Evolutionary conservation across 176 grass and related monocot genomes (phyloP), one percentile per base, ranked within the genome.

Genomic region (Rhipidocladum racemiflorum): DNA sequence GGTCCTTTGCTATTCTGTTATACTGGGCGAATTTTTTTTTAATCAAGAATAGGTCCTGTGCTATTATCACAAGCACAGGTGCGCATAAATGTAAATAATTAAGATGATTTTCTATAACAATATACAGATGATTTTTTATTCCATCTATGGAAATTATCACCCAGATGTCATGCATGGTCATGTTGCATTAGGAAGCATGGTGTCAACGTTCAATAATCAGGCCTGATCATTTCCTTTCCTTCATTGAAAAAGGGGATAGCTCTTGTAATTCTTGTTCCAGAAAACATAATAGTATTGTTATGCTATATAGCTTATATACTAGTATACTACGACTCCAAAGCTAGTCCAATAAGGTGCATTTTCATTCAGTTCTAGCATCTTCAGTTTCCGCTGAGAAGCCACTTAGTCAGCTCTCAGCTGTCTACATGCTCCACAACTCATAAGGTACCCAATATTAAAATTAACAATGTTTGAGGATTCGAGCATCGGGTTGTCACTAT

Each of bases 321-420:
- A 64, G 44, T 25, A 51, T 59, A 63, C 40, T 21, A 64, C 3
- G 24, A 63, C 21, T 16, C 6, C 2, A 70, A 63, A 53, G 36
- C 43, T 63, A 71, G 24, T 53, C 12, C 9, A 81, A 28, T 44
- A 29, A 76, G 56, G 32, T 64, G 62, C 38, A 71, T 71, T 45
- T 84, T 79, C 17, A 79, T 36, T 72, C 27, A 71, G 23, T 36
- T 60, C 40, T 29, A 75, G 34, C 45, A 85, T 70, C 28, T 72
- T 38, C 35, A 63, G 8, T 50, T 78, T 65, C 60, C 15, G 5
- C 35, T 45, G 54, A 76, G 6, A 79, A 81, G 38, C 43, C 61
- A 30, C 51, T 60, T 62, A 21, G 59, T 45, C 72, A 57, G 38
- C 16, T 57, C 49, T 45, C 72, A 57, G 38, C 16, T 57, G 49